phyloP scores from a whole-genome alignment of 2,329 filamentous ascomycete genomes.

The Cytospora paraplurivora region DNA sequence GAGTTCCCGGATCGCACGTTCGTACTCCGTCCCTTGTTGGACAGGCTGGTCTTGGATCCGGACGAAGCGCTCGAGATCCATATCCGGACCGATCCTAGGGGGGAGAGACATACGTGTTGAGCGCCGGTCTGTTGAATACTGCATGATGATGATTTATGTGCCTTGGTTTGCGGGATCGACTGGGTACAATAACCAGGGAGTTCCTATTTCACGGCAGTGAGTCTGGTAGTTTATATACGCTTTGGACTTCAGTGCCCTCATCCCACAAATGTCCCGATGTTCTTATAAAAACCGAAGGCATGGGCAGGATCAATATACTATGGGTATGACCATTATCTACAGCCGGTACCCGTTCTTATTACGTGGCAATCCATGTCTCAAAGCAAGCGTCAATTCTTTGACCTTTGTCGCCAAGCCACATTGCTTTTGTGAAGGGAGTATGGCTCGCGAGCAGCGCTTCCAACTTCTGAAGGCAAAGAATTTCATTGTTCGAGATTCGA shows the following conservation, averaged over 20 bases:
- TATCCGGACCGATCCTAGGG: neutral
- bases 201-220: neutral
- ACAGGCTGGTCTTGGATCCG: neutral
- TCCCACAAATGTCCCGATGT: no score
- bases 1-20: slow-evolving; percentile 14
- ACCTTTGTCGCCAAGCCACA: neutral
- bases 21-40: slow-evolving; percentile 10
- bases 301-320: neutral
- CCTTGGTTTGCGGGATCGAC: neutral
- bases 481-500: no score
- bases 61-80: slow-evolving; percentile 18
- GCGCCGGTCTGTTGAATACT: neutral
- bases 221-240: neutral
- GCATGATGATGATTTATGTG: neutral
- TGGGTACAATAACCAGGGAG: no score
- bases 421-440: neutral
- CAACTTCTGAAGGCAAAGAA: no score
- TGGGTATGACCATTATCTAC: neutral
- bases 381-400: neutral
- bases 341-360: neutral
- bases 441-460: no score
- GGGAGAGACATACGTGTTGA: neutral
- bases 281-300: neutral
- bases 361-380: neutral
- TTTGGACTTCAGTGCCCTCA: no score